Evolutionary conservation across 805 yeast species (phyloP).

Genomic region (Kluyveromyces wickerhamii): DNA sequence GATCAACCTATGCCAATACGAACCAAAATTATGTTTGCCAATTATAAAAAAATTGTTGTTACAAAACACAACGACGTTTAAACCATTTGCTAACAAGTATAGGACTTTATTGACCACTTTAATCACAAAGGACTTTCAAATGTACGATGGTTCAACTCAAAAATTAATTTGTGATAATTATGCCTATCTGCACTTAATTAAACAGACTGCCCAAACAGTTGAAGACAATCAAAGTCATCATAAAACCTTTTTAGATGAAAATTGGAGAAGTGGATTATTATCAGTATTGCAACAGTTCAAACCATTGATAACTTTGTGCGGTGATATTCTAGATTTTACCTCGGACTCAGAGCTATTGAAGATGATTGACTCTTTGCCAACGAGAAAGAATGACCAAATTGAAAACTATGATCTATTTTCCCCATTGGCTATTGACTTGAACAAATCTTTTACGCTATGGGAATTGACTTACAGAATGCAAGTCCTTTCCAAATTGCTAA

Average conservation of each 20-base stretch:
- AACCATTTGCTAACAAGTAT: conserved; percentile 65
- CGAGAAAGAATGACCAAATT: conserved; percentile 3
- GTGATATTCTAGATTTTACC: conserved; percentile 47
- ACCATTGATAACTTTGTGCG: conserved; percentile 48
- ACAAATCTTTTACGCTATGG: conserved; percentile 43
- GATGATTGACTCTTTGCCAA: conserved; percentile 37
- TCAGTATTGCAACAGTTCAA: conserved; percentile 45
- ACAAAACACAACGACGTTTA: conserved; percentile 68
- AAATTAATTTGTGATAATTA: conserved; percentile 38
- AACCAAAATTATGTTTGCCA: conserved; percentile 32
- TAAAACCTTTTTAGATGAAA: conserved; percentile 32
- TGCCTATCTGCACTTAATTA: conserved; percentile 51
- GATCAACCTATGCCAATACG: conserved; percentile 37
- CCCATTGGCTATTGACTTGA: conserved; percentile 50
- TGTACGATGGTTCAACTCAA: conserved; percentile 36
- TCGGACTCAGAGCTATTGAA: conserved; percentile 45
- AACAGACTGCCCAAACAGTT: conserved; percentile 38
- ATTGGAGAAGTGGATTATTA: conserved; percentile 42
- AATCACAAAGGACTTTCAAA: conserved; percentile 31
- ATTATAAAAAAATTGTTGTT: conserved; percentile 38
- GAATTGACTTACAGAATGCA: conserved; percentile 45
- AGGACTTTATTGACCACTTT: conserved; percentile 37
- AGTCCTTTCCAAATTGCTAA: conserved; percentile 38
- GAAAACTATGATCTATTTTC: conserved; percentile 31
- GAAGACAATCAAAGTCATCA: conserved; percentile 28